Evolutionary conservation across 108 stramenopile species (phyloP).

Genomic region (Cylindrotheca closterium): DNA sequence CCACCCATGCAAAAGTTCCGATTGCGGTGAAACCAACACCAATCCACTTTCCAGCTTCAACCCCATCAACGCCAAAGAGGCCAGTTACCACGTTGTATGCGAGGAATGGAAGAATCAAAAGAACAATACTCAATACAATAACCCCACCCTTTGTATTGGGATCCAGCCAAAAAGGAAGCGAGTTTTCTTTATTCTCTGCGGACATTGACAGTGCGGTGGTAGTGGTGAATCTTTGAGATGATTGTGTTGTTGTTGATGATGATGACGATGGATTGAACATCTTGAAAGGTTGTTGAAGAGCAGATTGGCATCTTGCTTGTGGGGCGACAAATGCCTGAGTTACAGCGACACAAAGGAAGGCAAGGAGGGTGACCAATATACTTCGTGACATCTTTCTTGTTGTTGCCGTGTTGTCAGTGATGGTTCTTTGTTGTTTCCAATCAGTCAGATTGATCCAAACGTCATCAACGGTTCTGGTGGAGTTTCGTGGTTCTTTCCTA

Average conservation of each 20-base stretch:
- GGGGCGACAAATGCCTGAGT: neutral
- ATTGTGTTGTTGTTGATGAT: too few species aligned
- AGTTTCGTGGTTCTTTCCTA: too few species aligned
- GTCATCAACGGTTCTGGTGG: too few species aligned
- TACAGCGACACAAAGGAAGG: neutral
- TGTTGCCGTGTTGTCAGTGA: neutral
- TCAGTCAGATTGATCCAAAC: too few species aligned
- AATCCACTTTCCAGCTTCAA: constrained; percentile 76
- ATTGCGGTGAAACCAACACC: constrained; percentile 79
- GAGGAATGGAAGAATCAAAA: constrained; percentile 75
- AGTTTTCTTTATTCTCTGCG: neutral
- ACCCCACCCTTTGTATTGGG: constrained; percentile 86
- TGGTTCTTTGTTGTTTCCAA: too few species aligned
- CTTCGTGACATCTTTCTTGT: neutral
- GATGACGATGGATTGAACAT: too few species aligned
- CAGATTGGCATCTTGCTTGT: too few species aligned
- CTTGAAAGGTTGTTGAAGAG: too few species aligned
- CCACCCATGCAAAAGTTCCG: constrained; percentile 69
- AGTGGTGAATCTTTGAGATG: too few species aligned
- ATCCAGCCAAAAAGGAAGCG: constrained; percentile 81
- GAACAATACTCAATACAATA: constrained; percentile 65
- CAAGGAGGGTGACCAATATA: neutral
- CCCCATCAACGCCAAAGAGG: constrained; percentile 62
- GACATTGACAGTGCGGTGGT: neutral
- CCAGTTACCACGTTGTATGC: constrained; percentile 59